Evolutionary conservation across 2,329 filamentous ascomycete species (phyloP), one percentile per base, ranked within the genome.

Genomic region (Blastomyces parvus): DNA sequence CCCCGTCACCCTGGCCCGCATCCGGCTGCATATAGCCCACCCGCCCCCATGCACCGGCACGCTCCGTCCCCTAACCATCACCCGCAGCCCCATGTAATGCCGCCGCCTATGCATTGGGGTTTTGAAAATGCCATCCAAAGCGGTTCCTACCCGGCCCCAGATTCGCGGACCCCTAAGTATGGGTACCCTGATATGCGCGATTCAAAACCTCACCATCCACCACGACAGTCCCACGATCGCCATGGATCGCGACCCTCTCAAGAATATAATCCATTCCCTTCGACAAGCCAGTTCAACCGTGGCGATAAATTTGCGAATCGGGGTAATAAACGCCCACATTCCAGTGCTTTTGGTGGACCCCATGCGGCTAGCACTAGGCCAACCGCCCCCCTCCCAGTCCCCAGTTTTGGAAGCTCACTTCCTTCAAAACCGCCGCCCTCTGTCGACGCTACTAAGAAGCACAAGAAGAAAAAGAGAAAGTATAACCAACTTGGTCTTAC

Each of bases 51-150:
- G 59, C 69, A 69, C 53, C 69, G 71, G 48, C 70, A 70, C 59
- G 50, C 19, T 38, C 59, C 53, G 27, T 61, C 63, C 25, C 38
- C 46, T 8, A 19, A 62, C 48, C 50, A 59, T 4, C 62, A 63
- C 40, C 42, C 62, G 38, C 69, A 73, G 64, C 66, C 77, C 64
- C 73, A 80, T 71, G 75, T 80, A 68, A 82, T 81, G 83, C 84
- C 80, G 0, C 81, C 81, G 42, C 81, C 81, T 1, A 81, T 84
- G 66, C 79, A 79, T 62, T 82, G 83, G 76, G 81, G 81, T 3
- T 83, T 82, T 72, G 82, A 84, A 30, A 42, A 61, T 19, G 17
- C 56, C 19, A 40, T 22, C 33, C 42, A 53, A 36, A 22, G 38
- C 33, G 22, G 19, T 27, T 50, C 17, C n/a, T 56, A 58, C 38